phyloP scores from a whole-genome alignment of 257 asterid species.

The Hygrophila difformis region DNA sequence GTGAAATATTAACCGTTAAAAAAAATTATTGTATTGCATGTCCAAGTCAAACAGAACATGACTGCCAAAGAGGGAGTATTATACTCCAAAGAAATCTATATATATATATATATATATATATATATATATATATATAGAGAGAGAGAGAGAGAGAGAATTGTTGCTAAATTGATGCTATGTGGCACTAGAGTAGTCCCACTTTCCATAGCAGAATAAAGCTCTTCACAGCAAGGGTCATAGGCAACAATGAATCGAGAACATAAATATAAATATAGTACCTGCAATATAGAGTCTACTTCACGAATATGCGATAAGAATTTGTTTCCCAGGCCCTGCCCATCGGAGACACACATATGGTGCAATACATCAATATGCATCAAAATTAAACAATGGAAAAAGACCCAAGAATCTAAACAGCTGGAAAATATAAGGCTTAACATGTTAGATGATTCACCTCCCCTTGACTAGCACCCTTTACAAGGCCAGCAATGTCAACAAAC shows the following conservation, averaged over 20 bases:
- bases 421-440: constrained; percentile 9
- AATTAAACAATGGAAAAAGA: constrained; percentile 10
- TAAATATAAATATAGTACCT: constrained; percentile 42
- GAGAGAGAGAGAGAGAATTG: too few relatives aligned
- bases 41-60: too few relatives aligned
- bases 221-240: too few relatives aligned
- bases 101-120: too few relatives aligned
- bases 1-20: too few relatives aligned
- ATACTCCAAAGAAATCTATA: too few relatives aligned
- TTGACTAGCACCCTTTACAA: constrained; percentile 98
- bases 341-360: constrained; percentile 11
- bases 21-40: too few relatives aligned
- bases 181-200: too few relatives aligned
- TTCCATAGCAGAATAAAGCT: too few relatives aligned
- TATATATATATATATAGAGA: too few relatives aligned
- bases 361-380: constrained; percentile 1
- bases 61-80: too few relatives aligned
- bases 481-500: constrained; percentile 97
- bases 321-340: constrained; percentile 90
- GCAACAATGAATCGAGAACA: neutral
- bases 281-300: constrained; percentile 94
- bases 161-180: too few relatives aligned
- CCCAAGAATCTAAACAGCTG: constrained; percentile 12
- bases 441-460: constrained; percentile 68
- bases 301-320: constrained; percentile 95